These are phyloP conservation scores for Diacronema lutheri DNA, from an alignment of 78 protist species.

Conservation along the genomic window DNA sequence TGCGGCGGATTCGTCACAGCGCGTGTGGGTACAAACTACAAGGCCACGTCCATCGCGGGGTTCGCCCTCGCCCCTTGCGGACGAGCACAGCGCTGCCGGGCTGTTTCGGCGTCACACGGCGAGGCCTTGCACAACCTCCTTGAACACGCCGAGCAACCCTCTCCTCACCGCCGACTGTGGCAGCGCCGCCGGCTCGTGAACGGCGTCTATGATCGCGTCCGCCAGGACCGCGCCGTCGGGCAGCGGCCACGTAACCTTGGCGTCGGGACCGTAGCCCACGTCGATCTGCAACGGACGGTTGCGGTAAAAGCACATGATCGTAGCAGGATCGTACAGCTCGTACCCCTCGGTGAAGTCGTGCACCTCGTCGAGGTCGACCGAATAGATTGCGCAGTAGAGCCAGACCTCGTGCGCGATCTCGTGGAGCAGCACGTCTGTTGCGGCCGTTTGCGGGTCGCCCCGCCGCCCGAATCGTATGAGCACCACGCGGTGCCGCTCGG, in stretches of 20 bases:
- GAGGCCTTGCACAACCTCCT: too few species aligned
- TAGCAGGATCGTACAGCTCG: conserved; percentile 91
- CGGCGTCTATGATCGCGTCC: too few species aligned
- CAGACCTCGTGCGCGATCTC: not conserved
- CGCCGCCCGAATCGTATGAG: conserved; percentile 92
- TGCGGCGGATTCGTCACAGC: too few species aligned
- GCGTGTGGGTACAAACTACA: too few species aligned
- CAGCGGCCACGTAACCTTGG: not conserved
- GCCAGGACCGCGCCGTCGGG: too few species aligned
- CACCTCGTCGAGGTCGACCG: conserved; percentile 85
- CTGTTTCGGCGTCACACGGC: too few species aligned
- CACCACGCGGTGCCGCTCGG: conserved; percentile 89
- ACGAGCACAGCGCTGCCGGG: too few species aligned
- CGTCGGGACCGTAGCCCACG: conserved; percentile 46
- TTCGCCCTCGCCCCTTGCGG: too few species aligned
- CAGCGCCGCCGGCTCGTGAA: too few species aligned
- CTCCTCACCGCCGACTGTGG: too few species aligned
- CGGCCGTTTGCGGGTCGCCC: conserved; percentile 82
- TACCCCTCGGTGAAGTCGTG: conserved; percentile 97
- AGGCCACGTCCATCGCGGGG: too few species aligned
- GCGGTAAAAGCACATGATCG: conserved; percentile 93
- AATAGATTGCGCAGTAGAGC: conserved; percentile 65
- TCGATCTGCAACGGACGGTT: conserved; percentile 90
- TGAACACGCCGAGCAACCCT: too few species aligned
- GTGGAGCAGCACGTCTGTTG: conserved; percentile 47